Percentiles rank a stretch among this genome's conserved stretches.
Evolutionary conservation across 768 basidiomycete species (phyloP).

Genomic region (Lentinula lateritia): DNA sequence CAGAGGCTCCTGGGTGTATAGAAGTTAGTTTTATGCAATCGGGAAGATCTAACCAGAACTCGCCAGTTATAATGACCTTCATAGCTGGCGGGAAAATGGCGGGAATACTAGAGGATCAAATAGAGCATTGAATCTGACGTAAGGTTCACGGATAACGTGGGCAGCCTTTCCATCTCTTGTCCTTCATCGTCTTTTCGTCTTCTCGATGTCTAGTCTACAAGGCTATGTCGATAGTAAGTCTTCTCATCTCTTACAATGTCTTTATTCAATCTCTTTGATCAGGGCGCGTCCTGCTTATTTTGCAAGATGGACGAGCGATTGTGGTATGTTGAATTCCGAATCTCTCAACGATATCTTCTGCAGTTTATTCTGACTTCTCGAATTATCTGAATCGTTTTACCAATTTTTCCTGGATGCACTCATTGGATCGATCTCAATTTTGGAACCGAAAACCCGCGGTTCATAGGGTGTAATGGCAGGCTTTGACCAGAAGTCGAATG

Average conservation of each 20-base stretch:
- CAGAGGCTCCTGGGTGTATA: constrained; percentile 73
- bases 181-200: background rate
- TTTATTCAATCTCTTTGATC: constrained; percentile 5
- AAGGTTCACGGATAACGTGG: background rate
- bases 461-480: constrained; percentile 83
- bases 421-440: background rate
- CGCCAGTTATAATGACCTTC: constrained; percentile 59
- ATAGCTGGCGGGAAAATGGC: constrained; percentile 18
- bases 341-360: too few relatives aligned
- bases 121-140: background rate
- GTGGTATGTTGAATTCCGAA: constrained; percentile 54
- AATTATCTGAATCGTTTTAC: background rate
- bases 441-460: background rate
- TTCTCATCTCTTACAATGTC: background rate
- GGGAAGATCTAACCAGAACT: constrained; percentile 4
- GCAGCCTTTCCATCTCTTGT: background rate
- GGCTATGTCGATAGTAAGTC: constrained; percentile 84
- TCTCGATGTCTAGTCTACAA: constrained; percentile 79
- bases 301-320: constrained; percentile 94
- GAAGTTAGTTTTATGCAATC: background rate
- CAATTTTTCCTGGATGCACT: background rate
- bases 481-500: constrained; percentile 92
- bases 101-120: too few relatives aligned
- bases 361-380: background rate
- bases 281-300: constrained; percentile 90